These are phyloP conservation scores for Coprinopsis sp. DNA, from an alignment of 768 basidiomycete genomes.

Conservation along the genomic window DNA sequence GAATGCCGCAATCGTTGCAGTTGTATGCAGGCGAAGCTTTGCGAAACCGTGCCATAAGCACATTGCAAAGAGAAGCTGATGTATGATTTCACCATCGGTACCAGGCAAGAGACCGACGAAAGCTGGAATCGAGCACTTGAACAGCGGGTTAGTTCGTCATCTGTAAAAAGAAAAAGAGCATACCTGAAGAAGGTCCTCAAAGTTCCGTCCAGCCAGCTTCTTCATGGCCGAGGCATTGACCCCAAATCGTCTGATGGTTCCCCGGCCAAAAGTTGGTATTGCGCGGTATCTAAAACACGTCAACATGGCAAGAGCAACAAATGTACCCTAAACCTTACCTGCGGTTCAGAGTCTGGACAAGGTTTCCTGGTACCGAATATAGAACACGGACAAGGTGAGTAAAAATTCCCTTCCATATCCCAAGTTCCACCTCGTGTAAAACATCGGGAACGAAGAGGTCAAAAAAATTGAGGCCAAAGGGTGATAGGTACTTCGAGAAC, in stretches of 20 bases:
- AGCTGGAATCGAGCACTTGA: slow-evolving; percentile 28
- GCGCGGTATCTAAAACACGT: slow-evolving; percentile 24
- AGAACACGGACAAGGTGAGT: slow-evolving; percentile 31
- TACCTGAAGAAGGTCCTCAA: slow-evolving; percentile 29
- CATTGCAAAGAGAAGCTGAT: slow-evolving; percentile 25
- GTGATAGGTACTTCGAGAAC: not conserved
- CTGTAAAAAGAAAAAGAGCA: too few relatives aligned
- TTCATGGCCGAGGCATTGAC: slow-evolving; percentile 32
- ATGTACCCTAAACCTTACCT: too few relatives aligned
- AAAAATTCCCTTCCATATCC: slow-evolving; percentile 34
- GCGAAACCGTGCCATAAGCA: slow-evolving; percentile 33
- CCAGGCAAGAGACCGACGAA: slow-evolving; percentile 33
- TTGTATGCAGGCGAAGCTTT: slow-evolving; percentile 33
- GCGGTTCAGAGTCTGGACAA: slow-evolving; percentile 20
- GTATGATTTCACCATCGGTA: slow-evolving; percentile 21
- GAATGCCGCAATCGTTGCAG: slow-evolving; percentile 26
- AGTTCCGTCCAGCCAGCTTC: slow-evolving; percentile 33
- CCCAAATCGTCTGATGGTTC: slow-evolving; percentile 31
- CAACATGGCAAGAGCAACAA: too few relatives aligned
- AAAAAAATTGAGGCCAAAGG: slow-evolving; percentile 22
- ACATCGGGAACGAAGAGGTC: slow-evolving; percentile 30
- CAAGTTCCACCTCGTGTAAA: slow-evolving; percentile 37
- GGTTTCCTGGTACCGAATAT: slow-evolving; percentile 14
- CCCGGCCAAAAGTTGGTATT: slow-evolving; percentile 25
- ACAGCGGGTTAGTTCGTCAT: too few relatives aligned